Conservation (phyloP, 805 yeast genomes). For the Lipomyces chichibuensis region DNA sequence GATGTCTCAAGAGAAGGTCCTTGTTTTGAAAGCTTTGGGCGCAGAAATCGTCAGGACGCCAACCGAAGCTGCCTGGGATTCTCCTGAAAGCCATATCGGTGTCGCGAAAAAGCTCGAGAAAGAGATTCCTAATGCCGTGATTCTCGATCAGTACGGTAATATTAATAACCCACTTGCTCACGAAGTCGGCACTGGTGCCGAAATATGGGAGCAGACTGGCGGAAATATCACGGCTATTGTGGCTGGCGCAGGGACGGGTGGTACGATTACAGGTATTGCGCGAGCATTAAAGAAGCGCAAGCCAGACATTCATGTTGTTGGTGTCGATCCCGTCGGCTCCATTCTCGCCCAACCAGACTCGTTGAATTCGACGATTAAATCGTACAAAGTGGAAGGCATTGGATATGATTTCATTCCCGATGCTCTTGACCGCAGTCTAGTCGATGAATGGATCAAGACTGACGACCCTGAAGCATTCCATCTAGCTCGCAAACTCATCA, state of each 20-base stretch:
- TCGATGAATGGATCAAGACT: slow-evolving; percentile 84
- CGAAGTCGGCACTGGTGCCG: slow-evolving; percentile 80
- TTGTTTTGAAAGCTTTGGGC: slow-evolving; percentile 84
- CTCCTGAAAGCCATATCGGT: slow-evolving; percentile 89
- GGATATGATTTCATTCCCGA: slow-evolving; percentile 89
- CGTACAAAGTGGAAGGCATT: slow-evolving; percentile 84
- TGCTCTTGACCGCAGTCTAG: slow-evolving; percentile 65
- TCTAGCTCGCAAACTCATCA: slow-evolving; percentile 77
- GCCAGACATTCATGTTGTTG: slow-evolving; percentile 63
- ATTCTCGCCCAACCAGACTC: slow-evolving; percentile 78
- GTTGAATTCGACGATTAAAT: slow-evolving; percentile 59
- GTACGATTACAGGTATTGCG: slow-evolving; percentile 84
- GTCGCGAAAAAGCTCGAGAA: slow-evolving; percentile 78
- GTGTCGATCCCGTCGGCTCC: slow-evolving; percentile 87
- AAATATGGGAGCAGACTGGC: slow-evolving; percentile 78
- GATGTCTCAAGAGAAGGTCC: slow-evolving; percentile 88
- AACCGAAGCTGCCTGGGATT: slow-evolving; percentile 89
- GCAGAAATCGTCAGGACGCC: slow-evolving; percentile 92
- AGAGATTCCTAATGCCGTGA: slow-evolving; percentile 83
- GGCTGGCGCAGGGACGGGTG: slow-evolving; percentile 96
- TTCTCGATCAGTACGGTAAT: slow-evolving; percentile 81
- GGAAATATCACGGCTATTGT: slow-evolving; percentile 73
- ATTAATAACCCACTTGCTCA: slow-evolving; percentile 82
- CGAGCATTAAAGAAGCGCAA: slow-evolving; percentile 73
- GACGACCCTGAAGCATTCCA: slow-evolving; percentile 79